A percentile compares a stretch with the other conserved stretches of the same genome.
phyloP scores from a whole-genome alignment of 768 basidiomycete genomes.

The Fistulinella prunicolor region DNA sequence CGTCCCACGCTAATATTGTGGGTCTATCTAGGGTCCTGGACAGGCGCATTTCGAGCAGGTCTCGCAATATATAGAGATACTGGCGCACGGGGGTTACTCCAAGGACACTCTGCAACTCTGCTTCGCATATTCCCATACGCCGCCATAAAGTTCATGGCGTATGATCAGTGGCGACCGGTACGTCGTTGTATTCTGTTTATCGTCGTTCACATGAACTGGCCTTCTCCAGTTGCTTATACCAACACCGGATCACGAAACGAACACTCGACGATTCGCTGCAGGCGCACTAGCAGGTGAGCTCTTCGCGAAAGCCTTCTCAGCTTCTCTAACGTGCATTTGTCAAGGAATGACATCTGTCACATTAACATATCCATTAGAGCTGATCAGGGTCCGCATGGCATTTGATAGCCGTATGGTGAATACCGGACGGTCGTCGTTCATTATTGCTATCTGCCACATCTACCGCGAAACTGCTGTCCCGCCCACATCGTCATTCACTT shows the following conservation, averaged over 20 bases:
- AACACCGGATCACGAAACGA: slow-evolving; percentile 72
- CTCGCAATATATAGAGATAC: slow-evolving; percentile 62
- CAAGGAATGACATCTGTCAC: slow-evolving; percentile 85
- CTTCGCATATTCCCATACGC: slow-evolving; percentile 96
- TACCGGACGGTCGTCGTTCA: slow-evolving; percentile 48
- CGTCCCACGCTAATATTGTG: slow-evolving; percentile 9
- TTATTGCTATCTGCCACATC: slow-evolving; percentile 57
- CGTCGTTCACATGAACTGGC: background rate
- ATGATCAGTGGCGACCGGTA: slow-evolving; percentile 83
- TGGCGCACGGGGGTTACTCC: slow-evolving; percentile 81
- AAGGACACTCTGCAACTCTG: slow-evolving; percentile 95
- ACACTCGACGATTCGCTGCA: slow-evolving; percentile 74
- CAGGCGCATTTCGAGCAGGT: slow-evolving; percentile 78
- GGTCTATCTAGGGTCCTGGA: slow-evolving; percentile 83
- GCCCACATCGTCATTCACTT: slow-evolving; percentile 15
- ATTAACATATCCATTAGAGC: slow-evolving; percentile 92
- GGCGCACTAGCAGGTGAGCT: slow-evolving; percentile 80
- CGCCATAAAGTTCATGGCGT: slow-evolving; percentile 95
- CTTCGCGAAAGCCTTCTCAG: background rate
- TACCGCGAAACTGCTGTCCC: slow-evolving; percentile 59
- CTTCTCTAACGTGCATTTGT: background rate
- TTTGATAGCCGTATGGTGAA: slow-evolving; percentile 41
- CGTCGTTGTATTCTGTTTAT: slow-evolving; percentile 17
- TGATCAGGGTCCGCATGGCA: slow-evolving; percentile 94
- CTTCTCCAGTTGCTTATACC: slow-evolving; percentile 76